A percentile compares a stretch with the other conserved stretches of the same genome.
Evolutionary conservation across 768 basidiomycete genomes (phyloP).

Genomic region (Baorangia bicolor): DNA sequence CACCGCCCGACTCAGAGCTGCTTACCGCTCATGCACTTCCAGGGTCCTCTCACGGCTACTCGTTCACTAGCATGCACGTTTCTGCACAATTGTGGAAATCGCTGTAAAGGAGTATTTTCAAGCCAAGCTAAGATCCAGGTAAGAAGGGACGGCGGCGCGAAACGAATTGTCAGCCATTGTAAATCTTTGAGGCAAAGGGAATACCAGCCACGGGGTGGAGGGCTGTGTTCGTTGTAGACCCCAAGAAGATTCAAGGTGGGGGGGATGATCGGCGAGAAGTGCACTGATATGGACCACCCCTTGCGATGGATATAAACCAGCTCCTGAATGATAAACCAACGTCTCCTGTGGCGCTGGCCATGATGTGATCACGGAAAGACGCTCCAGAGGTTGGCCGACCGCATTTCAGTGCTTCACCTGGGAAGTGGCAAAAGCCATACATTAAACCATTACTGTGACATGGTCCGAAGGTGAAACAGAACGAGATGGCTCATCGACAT

Average conservation of each 20-base stretch:
- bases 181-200: too few relatives aligned
- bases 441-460: not conserved
- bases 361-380: too few relatives aligned
- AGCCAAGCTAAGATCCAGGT: too few relatives aligned
- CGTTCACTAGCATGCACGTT: too few relatives aligned
- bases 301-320: not conserved
- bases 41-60: too few relatives aligned
- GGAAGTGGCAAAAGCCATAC: not conserved
- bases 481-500: not conserved
- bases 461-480: not conserved
- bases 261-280: not conserved
- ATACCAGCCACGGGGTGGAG: too few relatives aligned
- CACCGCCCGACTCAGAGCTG: too few relatives aligned
- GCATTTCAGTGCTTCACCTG: not conserved
- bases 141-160: not conserved
- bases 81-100: too few relatives aligned
- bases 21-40: too few relatives aligned
- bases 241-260: too few relatives aligned
- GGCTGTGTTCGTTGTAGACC: not conserved
- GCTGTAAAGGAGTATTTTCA: too few relatives aligned
- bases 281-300: not conserved
- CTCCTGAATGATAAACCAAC: not conserved
- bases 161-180: not conserved
- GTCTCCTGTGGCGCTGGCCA: not conserved
- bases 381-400: not conserved